phyloP scores from a whole-genome alignment of 805 yeast genomes.

The Zygoascus flipseniorum region DNA sequence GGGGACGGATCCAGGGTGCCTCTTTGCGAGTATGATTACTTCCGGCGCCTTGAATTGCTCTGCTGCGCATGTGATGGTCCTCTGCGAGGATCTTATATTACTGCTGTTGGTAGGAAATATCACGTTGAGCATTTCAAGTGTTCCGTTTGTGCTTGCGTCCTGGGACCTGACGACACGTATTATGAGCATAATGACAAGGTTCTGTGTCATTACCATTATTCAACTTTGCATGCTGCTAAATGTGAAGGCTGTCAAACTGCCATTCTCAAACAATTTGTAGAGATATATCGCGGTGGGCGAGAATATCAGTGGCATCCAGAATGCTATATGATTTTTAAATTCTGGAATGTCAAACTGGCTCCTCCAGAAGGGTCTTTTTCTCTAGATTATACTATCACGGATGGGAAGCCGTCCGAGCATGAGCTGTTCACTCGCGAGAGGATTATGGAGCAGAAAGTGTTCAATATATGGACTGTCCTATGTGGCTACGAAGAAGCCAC shows the following conservation, averaged over 20 bases:
- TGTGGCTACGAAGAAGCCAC: constrained; percentile 86
- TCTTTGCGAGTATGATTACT: constrained; percentile 88
- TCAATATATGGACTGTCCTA: constrained; percentile 74
- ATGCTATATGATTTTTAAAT: constrained; percentile 94
- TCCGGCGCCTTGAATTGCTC: constrained; percentile 73
- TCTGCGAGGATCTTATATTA: constrained; percentile 84
- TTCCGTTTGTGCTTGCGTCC: constrained; percentile 72
- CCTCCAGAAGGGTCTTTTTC: constrained; percentile 12
- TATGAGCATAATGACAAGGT: constrained; percentile 77
- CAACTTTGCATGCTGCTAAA: constrained; percentile 73
- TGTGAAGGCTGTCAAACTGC: constrained; percentile 93
- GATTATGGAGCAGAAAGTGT: constrained; percentile 50
- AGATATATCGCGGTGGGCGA: constrained; percentile 80
- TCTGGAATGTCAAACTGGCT: constrained; percentile 83
- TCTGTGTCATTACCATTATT: constrained; percentile 87
- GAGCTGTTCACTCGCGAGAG: constrained; percentile 39
- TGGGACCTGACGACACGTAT: constrained; percentile 86
- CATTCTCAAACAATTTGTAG: constrained; percentile 89
- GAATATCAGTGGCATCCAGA: constrained; percentile 99
- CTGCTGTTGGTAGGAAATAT: constrained; percentile 85
- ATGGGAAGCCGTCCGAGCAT: constrained; percentile 9
- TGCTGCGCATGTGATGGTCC: constrained; percentile 82
- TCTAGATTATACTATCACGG: constrained; percentile 12
- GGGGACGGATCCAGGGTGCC: constrained; percentile 37
- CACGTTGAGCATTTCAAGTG: constrained; percentile 95